Evolutionary conservation across 2,329 filamentous ascomycete genomes (phyloP).

Genomic region (Aspergillus pseudoterreus): DNA sequence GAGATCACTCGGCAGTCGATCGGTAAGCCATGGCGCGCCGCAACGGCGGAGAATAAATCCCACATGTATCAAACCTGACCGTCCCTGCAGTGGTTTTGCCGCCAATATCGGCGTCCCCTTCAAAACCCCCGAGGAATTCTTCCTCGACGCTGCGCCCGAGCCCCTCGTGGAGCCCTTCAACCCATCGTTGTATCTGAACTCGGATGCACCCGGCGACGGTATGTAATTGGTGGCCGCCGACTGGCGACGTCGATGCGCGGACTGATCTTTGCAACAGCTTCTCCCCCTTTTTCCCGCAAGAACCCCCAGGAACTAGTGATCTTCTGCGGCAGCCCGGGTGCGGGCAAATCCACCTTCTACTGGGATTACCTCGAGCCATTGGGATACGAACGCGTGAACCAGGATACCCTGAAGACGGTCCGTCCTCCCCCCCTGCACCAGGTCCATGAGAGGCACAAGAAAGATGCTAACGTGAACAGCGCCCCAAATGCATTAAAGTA

Average conservation of each 20-base stretch:
- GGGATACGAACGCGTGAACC: constrained; percentile 82
- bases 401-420: constrained; percentile 77
- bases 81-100: constrained; percentile 66
- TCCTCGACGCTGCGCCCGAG: constrained; percentile 64
- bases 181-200: constrained; percentile 53
- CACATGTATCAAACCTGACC: neutral
- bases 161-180: constrained; percentile 71
- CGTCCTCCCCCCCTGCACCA: neutral
- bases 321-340: constrained; percentile 82
- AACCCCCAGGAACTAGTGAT: constrained; percentile 72
- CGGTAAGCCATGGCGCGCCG: constrained; percentile 37
- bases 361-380: constrained; percentile 72
- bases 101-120: constrained; percentile 78
- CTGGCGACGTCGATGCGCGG: neutral
- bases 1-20: constrained; percentile 60
- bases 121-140: constrained; percentile 88
- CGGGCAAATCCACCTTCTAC: constrained; percentile 90
- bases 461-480: constrained; percentile 33
- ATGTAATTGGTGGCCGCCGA: constrained; percentile 3
- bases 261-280: constrained; percentile 9
- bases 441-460: neutral
- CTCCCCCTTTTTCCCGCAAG: constrained; percentile 52
- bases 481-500: constrained; percentile 65
- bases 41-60: neutral
- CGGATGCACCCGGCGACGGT: constrained; percentile 31